Conservation (phyloP, 2,329 filamentous ascomycete genomes). For the Tolypocladium amazonense region DNA sequence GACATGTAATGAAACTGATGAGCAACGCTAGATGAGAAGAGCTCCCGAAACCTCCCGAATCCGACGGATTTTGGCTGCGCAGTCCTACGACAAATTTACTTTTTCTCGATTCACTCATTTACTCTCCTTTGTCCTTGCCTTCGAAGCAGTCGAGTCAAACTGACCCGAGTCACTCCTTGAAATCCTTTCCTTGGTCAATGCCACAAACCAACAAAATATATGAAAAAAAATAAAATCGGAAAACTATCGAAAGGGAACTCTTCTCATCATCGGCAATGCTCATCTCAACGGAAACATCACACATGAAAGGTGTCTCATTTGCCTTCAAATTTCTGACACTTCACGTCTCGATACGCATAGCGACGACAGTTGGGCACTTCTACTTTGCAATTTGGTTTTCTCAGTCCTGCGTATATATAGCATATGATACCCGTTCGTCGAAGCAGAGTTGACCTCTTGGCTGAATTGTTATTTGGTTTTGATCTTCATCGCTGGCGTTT, state of each 20-base stretch:
- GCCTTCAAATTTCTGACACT: neutral
- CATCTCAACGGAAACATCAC: neutral
- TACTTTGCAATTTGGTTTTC: neutral
- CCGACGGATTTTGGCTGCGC: conserved; percentile 1
- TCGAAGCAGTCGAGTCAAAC: conserved; percentile 5
- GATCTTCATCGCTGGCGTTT: neutral
- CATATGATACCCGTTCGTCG: conserved; percentile 11
- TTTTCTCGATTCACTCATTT: conserved; percentile 2
- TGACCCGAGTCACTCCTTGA: conserved; percentile 22
- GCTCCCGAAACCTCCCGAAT: neutral
- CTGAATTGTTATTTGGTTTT: neutral
- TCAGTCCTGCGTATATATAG: conserved; percentile 6
- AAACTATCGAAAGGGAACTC: neutral
- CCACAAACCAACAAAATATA: conserved; percentile 5
- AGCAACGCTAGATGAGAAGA: conserved; percentile 15
- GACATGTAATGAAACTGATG: conserved; percentile 13
- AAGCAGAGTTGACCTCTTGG: neutral
- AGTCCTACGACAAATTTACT: conserved; percentile 3
- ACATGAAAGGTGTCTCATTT: neutral
- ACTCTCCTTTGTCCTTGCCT: neutral
- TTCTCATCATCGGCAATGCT: neutral
- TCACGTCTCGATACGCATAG: neutral
- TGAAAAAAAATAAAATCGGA: conserved; percentile 11
- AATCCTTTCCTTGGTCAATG: conserved; percentile 15
- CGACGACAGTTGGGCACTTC: neutral